These are phyloP conservation scores for Kwoniella dejecticola DNA, from an alignment of 768 basidiomycete genomes.

Conservation along the genomic window DNA sequence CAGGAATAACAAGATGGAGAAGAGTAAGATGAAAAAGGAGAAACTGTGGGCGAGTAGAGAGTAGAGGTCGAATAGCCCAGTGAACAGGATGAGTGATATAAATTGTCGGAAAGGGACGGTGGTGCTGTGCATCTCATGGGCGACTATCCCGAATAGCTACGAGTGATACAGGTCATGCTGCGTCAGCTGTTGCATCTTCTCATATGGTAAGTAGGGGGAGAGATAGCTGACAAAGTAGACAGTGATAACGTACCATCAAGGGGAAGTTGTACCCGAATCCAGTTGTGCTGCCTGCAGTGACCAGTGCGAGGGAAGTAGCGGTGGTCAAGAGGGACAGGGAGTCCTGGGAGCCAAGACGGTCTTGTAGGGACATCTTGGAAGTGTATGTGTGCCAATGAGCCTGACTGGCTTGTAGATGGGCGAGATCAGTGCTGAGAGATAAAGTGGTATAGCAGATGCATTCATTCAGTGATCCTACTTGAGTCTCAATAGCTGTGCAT, in stretches of 20 bases:
- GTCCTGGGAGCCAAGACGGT: conserved; percentile 40
- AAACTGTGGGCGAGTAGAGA: conserved; percentile 27
- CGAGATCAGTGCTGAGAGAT: too few species aligned
- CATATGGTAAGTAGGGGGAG: too few species aligned
- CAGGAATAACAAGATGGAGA: conserved; percentile 26
- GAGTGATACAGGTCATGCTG: neutral
- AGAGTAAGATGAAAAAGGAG: conserved; percentile 30
- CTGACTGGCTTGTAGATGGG: too few species aligned
- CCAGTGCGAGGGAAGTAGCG: conserved; percentile 34
- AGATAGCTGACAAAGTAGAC: too few species aligned
- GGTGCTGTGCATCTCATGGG: conserved; percentile 37
- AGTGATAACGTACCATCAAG: conserved; percentile 43
- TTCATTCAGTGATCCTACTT: too few species aligned
- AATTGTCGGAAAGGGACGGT: conserved; percentile 37
- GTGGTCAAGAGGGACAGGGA: conserved; percentile 33
- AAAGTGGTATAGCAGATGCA: too few species aligned
- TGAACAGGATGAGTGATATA: conserved; percentile 34
- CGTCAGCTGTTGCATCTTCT: too few species aligned
- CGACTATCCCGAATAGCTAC: conserved; percentile 47
- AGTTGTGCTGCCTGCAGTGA: conserved; percentile 23
- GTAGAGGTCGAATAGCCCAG: conserved; percentile 39
- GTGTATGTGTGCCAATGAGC: too few species aligned
- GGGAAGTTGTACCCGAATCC: conserved; percentile 45
- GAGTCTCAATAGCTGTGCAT: too few species aligned
- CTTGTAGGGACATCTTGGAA: conserved; percentile 42